phyloP scores from a whole-genome alignment of 768 basidiomycete species.

The Lanmaoa pseudosensibilis region DNA sequence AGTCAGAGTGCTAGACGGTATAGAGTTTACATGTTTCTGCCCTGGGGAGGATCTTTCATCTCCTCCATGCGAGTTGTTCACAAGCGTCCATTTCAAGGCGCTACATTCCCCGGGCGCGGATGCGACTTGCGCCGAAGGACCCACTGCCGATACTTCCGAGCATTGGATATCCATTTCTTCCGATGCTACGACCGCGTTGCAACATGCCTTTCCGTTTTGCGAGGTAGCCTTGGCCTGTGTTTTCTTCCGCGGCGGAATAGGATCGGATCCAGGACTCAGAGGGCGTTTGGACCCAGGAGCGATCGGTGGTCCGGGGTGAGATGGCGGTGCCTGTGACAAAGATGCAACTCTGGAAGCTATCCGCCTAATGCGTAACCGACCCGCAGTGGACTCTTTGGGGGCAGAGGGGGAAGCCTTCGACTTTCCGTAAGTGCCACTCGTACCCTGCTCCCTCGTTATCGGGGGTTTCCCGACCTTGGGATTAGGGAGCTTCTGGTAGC shows the following conservation, averaged over 20 bases:
- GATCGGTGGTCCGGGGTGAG: neutral
- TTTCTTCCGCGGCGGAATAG: constrained; percentile 10
- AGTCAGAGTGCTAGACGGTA: neutral
- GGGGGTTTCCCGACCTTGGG: constrained; percentile 17
- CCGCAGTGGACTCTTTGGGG: neutral
- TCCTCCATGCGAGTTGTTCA: constrained; percentile 1
- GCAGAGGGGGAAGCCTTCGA: neutral
- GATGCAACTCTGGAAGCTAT: neutral
- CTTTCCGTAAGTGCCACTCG: neutral
- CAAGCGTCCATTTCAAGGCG: constrained; percentile 21
- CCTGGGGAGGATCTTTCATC: neutral
- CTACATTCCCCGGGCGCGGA: neutral
- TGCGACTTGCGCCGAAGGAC: neutral
- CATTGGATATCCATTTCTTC: neutral
- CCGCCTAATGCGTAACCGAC: neutral
- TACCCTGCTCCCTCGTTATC: neutral
- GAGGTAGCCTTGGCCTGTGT: neutral
- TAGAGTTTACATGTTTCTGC: neutral
- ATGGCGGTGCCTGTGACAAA: neutral
- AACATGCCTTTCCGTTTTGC: neutral
- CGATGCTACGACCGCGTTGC: neutral
- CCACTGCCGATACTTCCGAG: neutral
- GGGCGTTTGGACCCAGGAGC: constrained; percentile 17
- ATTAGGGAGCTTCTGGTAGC: constrained; percentile 27
- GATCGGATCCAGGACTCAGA: constrained; percentile 9